Evolutionary conservation across 768 basidiomycete genomes (phyloP), one percentile per base, ranked within the genome.

Genomic region (Lentinula detonsa): DNA sequence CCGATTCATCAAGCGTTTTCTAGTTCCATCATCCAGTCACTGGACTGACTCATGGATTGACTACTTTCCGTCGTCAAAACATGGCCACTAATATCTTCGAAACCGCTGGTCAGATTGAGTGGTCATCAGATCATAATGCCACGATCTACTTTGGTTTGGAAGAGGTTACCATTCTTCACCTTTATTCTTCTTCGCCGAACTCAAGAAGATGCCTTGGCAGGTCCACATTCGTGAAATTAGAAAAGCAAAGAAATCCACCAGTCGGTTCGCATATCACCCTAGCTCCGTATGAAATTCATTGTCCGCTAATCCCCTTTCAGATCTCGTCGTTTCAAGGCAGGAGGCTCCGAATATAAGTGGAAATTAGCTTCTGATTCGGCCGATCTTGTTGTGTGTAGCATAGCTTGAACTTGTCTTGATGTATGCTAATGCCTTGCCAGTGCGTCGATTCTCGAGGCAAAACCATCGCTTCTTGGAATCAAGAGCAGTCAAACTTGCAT

Each of bases 291-390:
- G 35, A 9, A 33, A 34, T 34, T 5, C 11, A 16, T 35, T 43
- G 6, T 10, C 11, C 40, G 53, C 21, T n/a, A n/a, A 37, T 15
- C 3, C 9, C 59, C 40, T 34, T 56, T 57, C 28, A 83, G 84
- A 60, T 85, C 84, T 10, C 79, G 84, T 61, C 71, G 83, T 31
- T 85, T 85, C 73, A 83, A 79, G 64, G 80, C 70, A 11, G 70
- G 68, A 5, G 76, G 77, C 40, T 66, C 72, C 33, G 79, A 81
- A 65, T 85, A 85, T 73, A 85, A 84, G 64, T 85, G 84, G 84
- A 85, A 81, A 69, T 68, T 78, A 40, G 68, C 69, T 53, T 76
- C 79, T 55, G 74, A 73, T 53, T 62, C 50, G 39, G 77, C 4
- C 21, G 55, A 82, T 66, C 72, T 85, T 55, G 71, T 76, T 59